A percentile compares a stretch with the other conserved stretches of the same genome.
Evolutionary conservation across 176 grass and related monocot species (phyloP).

Genomic region (Eragrostis curvula): DNA sequence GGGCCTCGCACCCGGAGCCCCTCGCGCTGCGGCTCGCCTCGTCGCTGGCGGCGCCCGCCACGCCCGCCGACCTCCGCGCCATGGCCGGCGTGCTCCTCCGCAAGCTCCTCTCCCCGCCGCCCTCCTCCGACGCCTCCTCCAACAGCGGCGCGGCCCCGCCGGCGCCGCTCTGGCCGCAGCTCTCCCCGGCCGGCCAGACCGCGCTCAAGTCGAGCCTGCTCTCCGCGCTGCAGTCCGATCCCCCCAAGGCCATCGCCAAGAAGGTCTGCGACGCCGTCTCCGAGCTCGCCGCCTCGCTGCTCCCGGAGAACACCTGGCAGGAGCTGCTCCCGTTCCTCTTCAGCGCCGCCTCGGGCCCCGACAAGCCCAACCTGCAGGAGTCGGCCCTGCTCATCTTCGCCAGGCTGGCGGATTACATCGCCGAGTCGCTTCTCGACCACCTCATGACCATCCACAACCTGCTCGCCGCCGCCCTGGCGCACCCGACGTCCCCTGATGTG

Average conservation of each 20-base stretch:
- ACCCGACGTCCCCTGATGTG: conserved; percentile 79
- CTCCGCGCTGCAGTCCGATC: conserved; percentile 67
- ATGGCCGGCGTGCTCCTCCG: conserved; percentile 82
- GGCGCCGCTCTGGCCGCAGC: conserved; percentile 65
- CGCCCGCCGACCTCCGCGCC: conserved; percentile 56
- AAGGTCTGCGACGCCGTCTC: conserved; percentile 93
- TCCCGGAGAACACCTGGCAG: conserved; percentile 70
- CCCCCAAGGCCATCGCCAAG: conserved; percentile 72
- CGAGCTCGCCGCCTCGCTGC: conserved; percentile 72
- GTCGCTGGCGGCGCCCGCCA: conserved; percentile 52
- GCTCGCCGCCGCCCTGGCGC: conserved; percentile 68
- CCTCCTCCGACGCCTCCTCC: conserved; percentile 44
- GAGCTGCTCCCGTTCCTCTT: conserved; percentile 96
- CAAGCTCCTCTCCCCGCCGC: conserved; percentile 73
- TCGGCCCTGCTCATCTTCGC: conserved; percentile 85
- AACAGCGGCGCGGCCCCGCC: neutral
- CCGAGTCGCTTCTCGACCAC: conserved; percentile 69
- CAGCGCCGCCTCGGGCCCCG: conserved; percentile 60
- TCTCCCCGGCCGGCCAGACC: conserved; percentile 58
- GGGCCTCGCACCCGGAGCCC: conserved; percentile 68
- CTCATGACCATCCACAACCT: conserved; percentile 84
- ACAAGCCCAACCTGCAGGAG: conserved; percentile 74
- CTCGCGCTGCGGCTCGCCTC: conserved; percentile 74
- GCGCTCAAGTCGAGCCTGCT: conserved; percentile 72
- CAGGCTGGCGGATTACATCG: conserved; percentile 76